Evolutionary conservation across 2,329 filamentous ascomycete species (phyloP).

Genomic region (Scytalidium lignicola): DNA sequence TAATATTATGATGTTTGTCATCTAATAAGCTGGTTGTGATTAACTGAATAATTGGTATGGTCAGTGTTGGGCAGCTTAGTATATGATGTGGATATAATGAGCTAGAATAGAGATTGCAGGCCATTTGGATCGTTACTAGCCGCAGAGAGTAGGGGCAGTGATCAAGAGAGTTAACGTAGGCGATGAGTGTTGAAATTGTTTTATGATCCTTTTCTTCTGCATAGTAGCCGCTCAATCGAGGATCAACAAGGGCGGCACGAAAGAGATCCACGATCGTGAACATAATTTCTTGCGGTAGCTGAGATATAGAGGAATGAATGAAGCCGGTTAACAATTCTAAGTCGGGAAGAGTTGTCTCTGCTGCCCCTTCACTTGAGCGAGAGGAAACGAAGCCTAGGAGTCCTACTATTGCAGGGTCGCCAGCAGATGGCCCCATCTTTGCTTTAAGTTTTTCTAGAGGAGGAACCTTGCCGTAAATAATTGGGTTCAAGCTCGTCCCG

Average conservation of each 20-base stretch:
- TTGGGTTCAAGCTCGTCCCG: conserved; percentile 54
- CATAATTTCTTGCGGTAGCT: conserved; percentile 57
- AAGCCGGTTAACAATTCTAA: conserved; percentile 60
- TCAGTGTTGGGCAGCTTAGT: conserved; percentile 45
- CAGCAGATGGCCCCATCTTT: conserved; percentile 66
- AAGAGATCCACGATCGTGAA: conserved; percentile 87
- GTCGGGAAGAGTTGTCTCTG: conserved; percentile 66
- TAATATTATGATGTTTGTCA: conserved; percentile 64
- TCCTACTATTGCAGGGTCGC: conserved; percentile 53
- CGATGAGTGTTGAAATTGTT: conserved; percentile 58
- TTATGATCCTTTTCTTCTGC: conserved; percentile 66
- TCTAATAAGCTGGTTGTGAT: conserved; percentile 77
- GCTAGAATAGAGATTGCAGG: conserved; percentile 79
- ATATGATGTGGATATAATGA: conserved; percentile 65
- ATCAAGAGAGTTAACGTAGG: conserved; percentile 50
- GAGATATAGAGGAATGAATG: conserved; percentile 48
- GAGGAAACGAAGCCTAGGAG: conserved; percentile 68
- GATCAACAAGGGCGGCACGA: conserved; percentile 70
- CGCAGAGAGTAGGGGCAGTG: conserved; percentile 74
- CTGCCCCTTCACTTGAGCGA: conserved; percentile 51
- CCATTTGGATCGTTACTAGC: conserved; percentile 76
- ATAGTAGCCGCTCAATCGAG: conserved; percentile 74
- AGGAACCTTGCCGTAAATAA: conserved; percentile 70
- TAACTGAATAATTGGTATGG: conserved; percentile 58
- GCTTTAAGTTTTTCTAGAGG: conserved; percentile 75